Evolutionary conservation across 2,329 filamentous ascomycete species (phyloP), one percentile per base, ranked within the genome.

Genomic region (Calonectria hawksworthii): DNA sequence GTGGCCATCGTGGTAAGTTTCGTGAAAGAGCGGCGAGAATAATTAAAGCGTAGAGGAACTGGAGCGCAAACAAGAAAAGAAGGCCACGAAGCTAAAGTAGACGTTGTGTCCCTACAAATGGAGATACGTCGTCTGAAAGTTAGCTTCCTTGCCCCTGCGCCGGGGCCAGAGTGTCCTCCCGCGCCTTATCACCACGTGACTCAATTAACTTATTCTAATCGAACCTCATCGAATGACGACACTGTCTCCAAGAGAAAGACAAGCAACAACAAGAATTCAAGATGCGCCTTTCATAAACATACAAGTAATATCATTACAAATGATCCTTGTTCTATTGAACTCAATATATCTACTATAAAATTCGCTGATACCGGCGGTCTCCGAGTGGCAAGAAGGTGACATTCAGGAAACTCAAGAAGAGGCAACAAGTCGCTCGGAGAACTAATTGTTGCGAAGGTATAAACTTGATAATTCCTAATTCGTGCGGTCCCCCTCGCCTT

Each of bases 1-100:
- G 79, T 54, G 50, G 84, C 79, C 83, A 85, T 85, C 28, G 67
- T 73, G 8, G 73, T 18, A 21, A 68, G 52, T 64, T 47, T 26
- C 32, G 26, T 38, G 61, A 74, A 74, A 70, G 76, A 75, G 56
- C 73, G 69, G 70, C 75, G 63, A 72, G 67, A 76, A 69, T 30
- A 65, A 75, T 70, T 65, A 74, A 54, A 74, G 70, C 38, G 73
- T 75, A 47, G 67, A 74, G 51, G 56, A 51, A 68, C 56, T 16
- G 56, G 36, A 41, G 74, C 65, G 56, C 44, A 72, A 75, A 65
- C 50, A 32, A 68, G 52, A 66, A 68, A 36, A 72, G 66, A 61
- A 73, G 59, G 44, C 38, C 26, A 51, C 70, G 65, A 64, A 76
- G 73, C 56, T 63, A 63, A 63, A 63, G 56, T 28, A 41, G 76